phyloP scores from a whole-genome alignment of 306 rosid genomes.

The Lathyrus tuberosus region DNA sequence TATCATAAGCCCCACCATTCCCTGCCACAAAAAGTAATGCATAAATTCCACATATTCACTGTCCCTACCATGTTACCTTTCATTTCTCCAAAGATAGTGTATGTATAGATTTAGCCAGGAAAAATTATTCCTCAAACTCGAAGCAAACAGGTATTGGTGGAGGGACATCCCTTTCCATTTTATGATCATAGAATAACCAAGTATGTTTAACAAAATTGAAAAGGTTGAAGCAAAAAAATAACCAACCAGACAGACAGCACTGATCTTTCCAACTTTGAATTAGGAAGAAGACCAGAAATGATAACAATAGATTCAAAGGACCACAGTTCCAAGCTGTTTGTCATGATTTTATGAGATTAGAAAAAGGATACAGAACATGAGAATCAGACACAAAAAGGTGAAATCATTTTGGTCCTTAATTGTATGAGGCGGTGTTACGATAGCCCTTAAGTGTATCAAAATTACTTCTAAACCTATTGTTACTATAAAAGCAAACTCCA shows the following conservation, averaged over 20 bases:
- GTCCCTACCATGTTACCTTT: conserved; percentile 31
- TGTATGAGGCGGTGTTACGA: too few relatives aligned
- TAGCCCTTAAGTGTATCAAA: too few relatives aligned
- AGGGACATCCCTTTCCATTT: too few relatives aligned
- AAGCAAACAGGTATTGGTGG: too few relatives aligned
- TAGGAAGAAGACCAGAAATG: conserved; percentile 66
- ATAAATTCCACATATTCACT: not conserved
- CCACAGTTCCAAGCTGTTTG: conserved; percentile 67
- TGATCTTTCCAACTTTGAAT: conserved; percentile 67
- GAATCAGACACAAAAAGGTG: not conserved
- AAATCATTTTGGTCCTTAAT: not conserved
- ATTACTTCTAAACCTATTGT: too few relatives aligned
- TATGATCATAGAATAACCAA: too few relatives aligned
- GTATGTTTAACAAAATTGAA: not conserved
- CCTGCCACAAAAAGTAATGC: conserved; percentile 56
- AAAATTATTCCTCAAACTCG: too few relatives aligned
- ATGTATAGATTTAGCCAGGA: conserved; percentile 3
- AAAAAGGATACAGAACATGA: not conserved
- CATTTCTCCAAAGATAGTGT: not conserved
- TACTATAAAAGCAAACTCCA: too few relatives aligned
- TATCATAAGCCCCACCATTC: conserved; percentile 74
- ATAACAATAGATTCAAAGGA: conserved; percentile 66
- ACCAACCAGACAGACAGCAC: conserved; percentile 67
- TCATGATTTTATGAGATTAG: not conserved
- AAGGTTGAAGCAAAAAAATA: not conserved